Conservation (phyloP, 768 basidiomycete genomes). For the Leccinum uliginosum region DNA sequence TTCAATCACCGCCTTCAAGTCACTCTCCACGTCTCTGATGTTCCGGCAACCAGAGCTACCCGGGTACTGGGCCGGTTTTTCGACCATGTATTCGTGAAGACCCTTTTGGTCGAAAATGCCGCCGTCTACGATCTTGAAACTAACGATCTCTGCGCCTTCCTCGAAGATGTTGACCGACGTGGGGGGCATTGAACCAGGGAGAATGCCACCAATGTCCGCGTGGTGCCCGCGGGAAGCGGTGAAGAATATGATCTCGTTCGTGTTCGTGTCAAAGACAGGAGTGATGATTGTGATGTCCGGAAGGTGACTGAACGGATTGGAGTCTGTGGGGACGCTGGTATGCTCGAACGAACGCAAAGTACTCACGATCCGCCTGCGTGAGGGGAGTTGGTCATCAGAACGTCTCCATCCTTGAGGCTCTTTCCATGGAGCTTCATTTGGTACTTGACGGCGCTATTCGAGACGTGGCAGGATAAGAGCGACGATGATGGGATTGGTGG, state of each 20-base stretch:
- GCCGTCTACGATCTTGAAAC: conserved; percentile 85
- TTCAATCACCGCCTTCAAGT: conserved; percentile 74
- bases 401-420: conserved; percentile 82
- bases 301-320: conserved; percentile 46
- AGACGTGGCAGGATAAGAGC: background rate
- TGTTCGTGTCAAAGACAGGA: conserved; percentile 72
- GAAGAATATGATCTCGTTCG: conserved; percentile 80
- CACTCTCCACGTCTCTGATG: conserved; percentile 86
- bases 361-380: conserved; percentile 84
- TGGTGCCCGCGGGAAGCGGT: conserved; percentile 94
- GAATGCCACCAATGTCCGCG: conserved; percentile 89
- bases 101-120: conserved; percentile 78
- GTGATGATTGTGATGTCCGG: conserved; percentile 93
- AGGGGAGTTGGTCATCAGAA: conserved; percentile 89
- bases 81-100: conserved; percentile 75
- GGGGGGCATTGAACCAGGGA: conserved; percentile 95
- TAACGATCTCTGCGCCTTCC: conserved; percentile 88
- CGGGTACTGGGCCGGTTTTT: conserved; percentile 74
- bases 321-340: background rate
- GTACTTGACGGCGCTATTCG: conserved; percentile 73
- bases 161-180: conserved; percentile 88
- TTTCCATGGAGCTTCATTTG: conserved; percentile 77
- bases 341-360: conserved; percentile 5
- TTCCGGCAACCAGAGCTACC: conserved; percentile 87
- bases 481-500: background rate